Evolutionary conservation across 139 green algal species (phyloP).

Genomic region (Closterium sp.): DNA sequence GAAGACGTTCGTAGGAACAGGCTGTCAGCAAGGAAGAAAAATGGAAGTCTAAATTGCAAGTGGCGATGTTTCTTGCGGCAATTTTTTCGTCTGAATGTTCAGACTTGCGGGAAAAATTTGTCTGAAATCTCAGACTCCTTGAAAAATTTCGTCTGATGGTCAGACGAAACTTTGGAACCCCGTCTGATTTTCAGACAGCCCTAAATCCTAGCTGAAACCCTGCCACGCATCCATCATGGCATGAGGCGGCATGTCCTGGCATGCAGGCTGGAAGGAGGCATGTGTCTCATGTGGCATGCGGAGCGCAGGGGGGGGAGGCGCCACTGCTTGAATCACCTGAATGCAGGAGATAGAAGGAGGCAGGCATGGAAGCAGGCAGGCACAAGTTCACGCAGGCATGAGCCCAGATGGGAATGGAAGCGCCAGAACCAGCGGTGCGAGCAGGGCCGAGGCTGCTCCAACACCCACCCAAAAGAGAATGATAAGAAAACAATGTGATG

Average conservation of each 20-base stretch:
- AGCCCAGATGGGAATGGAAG: background rate
- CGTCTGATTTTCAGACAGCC: too few species aligned
- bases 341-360: background rate
- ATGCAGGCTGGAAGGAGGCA: background rate
- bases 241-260: background rate
- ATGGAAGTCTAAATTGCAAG: too few species aligned
- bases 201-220: too few species aligned
- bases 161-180: too few species aligned
- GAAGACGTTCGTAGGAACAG: too few species aligned
- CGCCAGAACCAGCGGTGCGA: background rate
- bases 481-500: background rate
- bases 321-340: background rate
- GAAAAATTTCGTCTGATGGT: too few species aligned
- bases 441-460: background rate
- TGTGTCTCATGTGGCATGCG: background rate
- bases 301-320: background rate
- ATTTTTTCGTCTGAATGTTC: too few species aligned
- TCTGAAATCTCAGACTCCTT: too few species aligned
- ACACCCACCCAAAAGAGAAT: background rate
- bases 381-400: background rate
- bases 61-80: too few species aligned
- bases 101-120: too few species aligned
- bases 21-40: too few species aligned
- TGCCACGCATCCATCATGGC: background rate
- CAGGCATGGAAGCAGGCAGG: background rate